Evolutionary conservation across 176 grass and related monocot genomes (phyloP).

Genomic region (Carex littledalei): DNA sequence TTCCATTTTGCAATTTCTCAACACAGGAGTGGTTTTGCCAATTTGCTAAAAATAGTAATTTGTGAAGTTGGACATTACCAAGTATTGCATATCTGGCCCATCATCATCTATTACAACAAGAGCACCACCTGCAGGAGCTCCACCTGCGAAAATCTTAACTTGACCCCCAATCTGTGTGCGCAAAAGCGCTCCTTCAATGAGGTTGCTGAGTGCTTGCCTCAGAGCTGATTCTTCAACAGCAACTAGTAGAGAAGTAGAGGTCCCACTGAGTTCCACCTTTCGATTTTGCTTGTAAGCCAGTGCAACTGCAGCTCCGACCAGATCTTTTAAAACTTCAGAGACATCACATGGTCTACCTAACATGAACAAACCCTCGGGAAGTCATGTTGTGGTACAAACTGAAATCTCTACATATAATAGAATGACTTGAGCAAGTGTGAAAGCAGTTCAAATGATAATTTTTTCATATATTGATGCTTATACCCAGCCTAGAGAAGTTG

Average conservation of each 20-base stretch:
- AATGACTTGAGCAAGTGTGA: not conserved
- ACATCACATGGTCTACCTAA: slow-evolving; percentile 70
- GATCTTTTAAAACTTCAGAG: slow-evolving; percentile 51
- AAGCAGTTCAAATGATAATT: not conserved
- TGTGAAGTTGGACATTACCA: slow-evolving; percentile 41
- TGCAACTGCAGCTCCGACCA: slow-evolving; percentile 52
- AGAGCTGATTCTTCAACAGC: slow-evolving; percentile 63
- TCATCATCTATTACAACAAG: slow-evolving; percentile 73
- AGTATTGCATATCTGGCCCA: slow-evolving; percentile 78
- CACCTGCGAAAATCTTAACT: slow-evolving; percentile 51
- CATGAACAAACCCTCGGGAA: slow-evolving; percentile 23
- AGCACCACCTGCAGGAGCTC: slow-evolving; percentile 45
- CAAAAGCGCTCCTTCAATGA: slow-evolving; percentile 72
- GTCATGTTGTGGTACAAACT: not conserved
- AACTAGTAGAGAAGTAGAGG: slow-evolving; percentile 38
- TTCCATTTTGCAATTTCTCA: not conserved
- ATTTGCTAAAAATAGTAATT: not conserved
- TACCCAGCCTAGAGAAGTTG: not conserved
- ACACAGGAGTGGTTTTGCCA: not conserved
- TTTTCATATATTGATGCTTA: not conserved
- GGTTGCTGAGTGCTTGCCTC: slow-evolving; percentile 71
- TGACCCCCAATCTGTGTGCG: slow-evolving; percentile 44
- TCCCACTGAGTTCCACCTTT: slow-evolving; percentile 41
- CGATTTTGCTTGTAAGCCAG: slow-evolving; percentile 56
- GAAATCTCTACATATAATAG: not conserved